Base-by-base conservation (phyloP, 169 alveolate genomes). In the Eimeria acervulina region DNA sequence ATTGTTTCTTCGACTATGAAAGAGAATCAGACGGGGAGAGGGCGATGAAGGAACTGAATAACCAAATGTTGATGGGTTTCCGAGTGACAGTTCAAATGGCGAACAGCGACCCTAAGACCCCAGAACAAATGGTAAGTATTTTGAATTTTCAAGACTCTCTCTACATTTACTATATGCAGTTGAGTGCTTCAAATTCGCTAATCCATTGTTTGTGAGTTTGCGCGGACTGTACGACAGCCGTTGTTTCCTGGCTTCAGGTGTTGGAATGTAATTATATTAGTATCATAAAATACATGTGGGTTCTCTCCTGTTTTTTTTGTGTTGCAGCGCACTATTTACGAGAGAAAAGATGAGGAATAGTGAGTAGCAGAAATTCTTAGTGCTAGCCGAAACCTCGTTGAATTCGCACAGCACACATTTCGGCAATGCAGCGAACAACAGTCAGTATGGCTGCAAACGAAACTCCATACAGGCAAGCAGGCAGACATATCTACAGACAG, bases 71-170 rank as follows among this genome's bases (percentile, higher is more conserved):
- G 40, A 87, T 87, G 94, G 94, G 94, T 28, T 36, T 59, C n/a
- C 55, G 94, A n/a, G 94, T 87, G 42, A 87, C 94, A 40, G 81
- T 87, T 38, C 94, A 87, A 13, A 8, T 87, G 84, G 94, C 94
- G 42, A 87, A 87, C 66, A 87, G 94, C 47, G 94, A 87, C 23
- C 94, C 94, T 15, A 87, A 87, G 83, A 87, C 94, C 33, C 94
- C 94, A 38, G 94, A 87, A 13, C 94, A 87, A 42, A 87, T 87
- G 94, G 94, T 87, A 83, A 51, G 1, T 83, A 28, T 33, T 10
- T 72, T 72, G 51, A 66, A 28, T 66, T 28, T 40, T 42, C 44
- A n/a, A 26, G 42, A 28, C 0, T 31, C 0, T 0, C 5, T 12
- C 21, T 12, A 66, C 36, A 17, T 13, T 33, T 33, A 1, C 15